Percentiles rank a stretch among this genome's conserved stretches.
phyloP scores from a whole-genome alignment of 176 grass and related monocot genomes.

The Carex kokanica region DNA sequence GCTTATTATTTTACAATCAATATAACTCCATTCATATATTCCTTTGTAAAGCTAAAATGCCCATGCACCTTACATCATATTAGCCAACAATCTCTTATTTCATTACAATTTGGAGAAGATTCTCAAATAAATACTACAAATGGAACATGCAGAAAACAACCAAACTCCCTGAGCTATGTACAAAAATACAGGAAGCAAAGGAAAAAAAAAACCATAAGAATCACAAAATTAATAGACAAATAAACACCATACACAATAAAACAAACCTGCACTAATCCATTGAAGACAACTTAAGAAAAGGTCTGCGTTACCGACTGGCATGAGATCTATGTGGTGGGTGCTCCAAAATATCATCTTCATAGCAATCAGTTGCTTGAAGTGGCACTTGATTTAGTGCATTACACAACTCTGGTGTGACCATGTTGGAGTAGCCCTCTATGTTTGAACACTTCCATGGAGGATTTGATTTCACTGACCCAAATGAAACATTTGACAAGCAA shows the following conservation, averaged over 20 bases:
- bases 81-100: neutral
- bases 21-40: neutral
- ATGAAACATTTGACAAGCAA: slow-evolving; percentile 75
- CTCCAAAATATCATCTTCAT: slow-evolving; percentile 25
- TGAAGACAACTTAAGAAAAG: slow-evolving; percentile 38
- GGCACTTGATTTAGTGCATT: slow-evolving; percentile 57
- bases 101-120: slow-evolving; percentile 22
- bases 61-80: neutral
- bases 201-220: slow-evolving; percentile 29
- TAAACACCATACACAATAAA: slow-evolving; percentile 42
- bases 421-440: slow-evolving; percentile 84
- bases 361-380: slow-evolving; percentile 44
- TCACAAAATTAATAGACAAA: slow-evolving; percentile 47
- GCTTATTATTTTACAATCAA: neutral
- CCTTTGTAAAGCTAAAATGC: neutral
- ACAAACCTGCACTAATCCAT: slow-evolving; percentile 42
- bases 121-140: slow-evolving; percentile 27
- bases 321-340: slow-evolving; percentile 18
- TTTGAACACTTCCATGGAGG: slow-evolving; percentile 84
- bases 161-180: slow-evolving; percentile 45
- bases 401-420: slow-evolving; percentile 69
- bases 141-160: slow-evolving; percentile 29
- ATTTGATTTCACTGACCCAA: slow-evolving; percentile 43
- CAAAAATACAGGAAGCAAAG: slow-evolving; percentile 37
- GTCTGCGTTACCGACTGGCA: slow-evolving; percentile 28